Base-by-base conservation (phyloP, 257 asterid genomes). In the Nicotiana obtusifolia region DNA sequence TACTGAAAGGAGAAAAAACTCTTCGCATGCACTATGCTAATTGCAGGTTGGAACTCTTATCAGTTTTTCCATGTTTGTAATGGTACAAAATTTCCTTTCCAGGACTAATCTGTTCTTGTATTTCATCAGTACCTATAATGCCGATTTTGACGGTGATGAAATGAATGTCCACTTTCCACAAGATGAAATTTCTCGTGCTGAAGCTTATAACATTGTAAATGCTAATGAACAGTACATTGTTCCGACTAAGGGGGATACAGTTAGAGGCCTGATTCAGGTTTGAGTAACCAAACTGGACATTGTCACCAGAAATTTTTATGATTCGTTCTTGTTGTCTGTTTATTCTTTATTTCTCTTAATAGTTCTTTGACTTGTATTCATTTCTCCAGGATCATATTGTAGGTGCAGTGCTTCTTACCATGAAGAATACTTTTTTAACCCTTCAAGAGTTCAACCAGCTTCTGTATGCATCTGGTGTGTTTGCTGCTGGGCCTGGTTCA, bases 151-250 rank as follows among this genome's bases (percentile, higher is more conserved):
- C 64, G 99, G 99, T 44, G 99, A 96, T 87, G 99, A 96, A 91
- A 93, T 96, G 85, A 96, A 96, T 86, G 99, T 96, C 84, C 99
- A 96, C 90, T 94, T 96, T 84, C 98, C 99, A 77, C 99, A 94
- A 93, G 99, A 96, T 89, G 99, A 96, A 89, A 89, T 96, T 87
- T 96, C 99, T 85, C 99, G 99, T 80, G 99, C 99, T 9, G 99
- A 96, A 90, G 99, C 97, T 80, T 96, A 91, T 84, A 92, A 93
- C 88, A 96, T 96, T 78, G 99, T 94, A 66, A 96, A 94, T 86
- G 98, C 99, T 76, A 96, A 96, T 83, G 98, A 96, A 77, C 99
- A 96, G 86, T 96, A 96, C 83, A 96, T 96, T 64, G 97, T 96
- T 86, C 99, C 99, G 65, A 94, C 99, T 6, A 94, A 86, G 94